Percentiles rank a stretch among this genome's conserved stretches.
Conservation (phyloP, 345 rosid genomes). For the Turritis glabra region DNA sequence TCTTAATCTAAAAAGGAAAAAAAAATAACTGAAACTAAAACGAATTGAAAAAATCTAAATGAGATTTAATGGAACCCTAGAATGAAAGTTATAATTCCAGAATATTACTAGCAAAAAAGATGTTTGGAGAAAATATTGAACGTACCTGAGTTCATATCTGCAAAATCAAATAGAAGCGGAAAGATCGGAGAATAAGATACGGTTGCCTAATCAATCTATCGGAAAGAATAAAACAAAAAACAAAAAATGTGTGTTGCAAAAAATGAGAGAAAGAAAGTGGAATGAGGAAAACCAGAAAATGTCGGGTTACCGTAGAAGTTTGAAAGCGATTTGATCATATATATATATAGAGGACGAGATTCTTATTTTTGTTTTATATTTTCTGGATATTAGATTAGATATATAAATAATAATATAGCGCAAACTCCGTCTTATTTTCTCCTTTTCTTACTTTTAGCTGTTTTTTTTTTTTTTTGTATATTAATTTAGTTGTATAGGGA, state of each 20-base stretch:
- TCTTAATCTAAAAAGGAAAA: neutral
- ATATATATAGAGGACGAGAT: neutral
- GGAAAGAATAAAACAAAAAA: too few species aligned
- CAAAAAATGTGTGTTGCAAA: neutral
- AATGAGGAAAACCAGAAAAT: slow-evolving; percentile 6
- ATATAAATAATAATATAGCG: too few species aligned
- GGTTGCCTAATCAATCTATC: neutral
- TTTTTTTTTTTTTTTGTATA: neutral
- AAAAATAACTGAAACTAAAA: neutral
- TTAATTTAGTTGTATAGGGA: slow-evolving; percentile 1
- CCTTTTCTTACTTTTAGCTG: too few species aligned
- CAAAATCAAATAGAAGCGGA: slow-evolving; percentile 18
- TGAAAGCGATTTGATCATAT: slow-evolving; percentile 32
- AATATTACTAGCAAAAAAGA: neutral
- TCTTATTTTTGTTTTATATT: neutral
- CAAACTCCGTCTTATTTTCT: neutral
- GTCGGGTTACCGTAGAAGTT: slow-evolving; percentile 28
- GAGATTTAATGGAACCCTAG: neutral
- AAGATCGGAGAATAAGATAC: slow-evolving; percentile 20
- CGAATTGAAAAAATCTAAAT: neutral
- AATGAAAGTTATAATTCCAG: neutral
- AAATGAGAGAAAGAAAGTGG: neutral
- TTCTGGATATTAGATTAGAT: neutral
- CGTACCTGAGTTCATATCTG: slow-evolving; percentile 29
- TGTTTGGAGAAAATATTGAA: neutral